These are phyloP conservation scores for Coniochaeta ligniaria DNA, from an alignment of 2,329 filamentous ascomycete species.

Conservation along the genomic window DNA sequence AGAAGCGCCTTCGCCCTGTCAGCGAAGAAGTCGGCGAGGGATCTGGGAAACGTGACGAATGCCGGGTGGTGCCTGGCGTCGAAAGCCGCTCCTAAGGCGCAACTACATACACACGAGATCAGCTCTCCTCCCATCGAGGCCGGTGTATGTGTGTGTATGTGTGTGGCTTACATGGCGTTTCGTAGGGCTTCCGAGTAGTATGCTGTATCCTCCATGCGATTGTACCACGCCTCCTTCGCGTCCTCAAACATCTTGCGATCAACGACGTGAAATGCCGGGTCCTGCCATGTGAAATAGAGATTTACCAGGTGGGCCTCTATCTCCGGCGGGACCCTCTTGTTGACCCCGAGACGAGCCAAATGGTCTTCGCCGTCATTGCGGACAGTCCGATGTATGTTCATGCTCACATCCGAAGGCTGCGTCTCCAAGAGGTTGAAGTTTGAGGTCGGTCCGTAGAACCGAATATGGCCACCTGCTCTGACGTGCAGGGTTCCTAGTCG, in stretches of 20 bases:
- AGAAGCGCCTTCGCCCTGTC: conserved; percentile 34
- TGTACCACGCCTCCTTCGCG: conserved; percentile 3
- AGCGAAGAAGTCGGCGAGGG: conserved; percentile 29
- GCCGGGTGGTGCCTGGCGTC: conserved; percentile 15
- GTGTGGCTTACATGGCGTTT: conserved; percentile 13
- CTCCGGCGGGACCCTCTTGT: background rate
- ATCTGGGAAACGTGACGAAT: conserved; percentile 17
- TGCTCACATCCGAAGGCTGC: conserved; percentile 22
- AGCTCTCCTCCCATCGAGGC: too few relatives aligned
- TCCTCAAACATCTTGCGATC: conserved; percentile 26
- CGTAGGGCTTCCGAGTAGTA: conserved; percentile 12
- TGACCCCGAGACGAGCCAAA: conserved; percentile 20
- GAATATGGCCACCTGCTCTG: conserved; percentile 30
- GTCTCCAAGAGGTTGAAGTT: conserved; percentile 33
- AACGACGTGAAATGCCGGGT: conserved; percentile 35
- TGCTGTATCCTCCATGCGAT: conserved; percentile 4
- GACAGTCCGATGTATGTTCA: conserved; percentile 29
- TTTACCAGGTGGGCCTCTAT: conserved; percentile 35
- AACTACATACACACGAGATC: conserved; percentile 10
- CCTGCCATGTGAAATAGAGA: conserved; percentile 41
- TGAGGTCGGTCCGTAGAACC: conserved; percentile 35
- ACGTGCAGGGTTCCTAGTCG: conserved; percentile 35
- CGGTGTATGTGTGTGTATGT: too few relatives aligned
- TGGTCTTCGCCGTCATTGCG: conserved; percentile 20
- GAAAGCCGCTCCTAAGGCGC: conserved; percentile 24